These are phyloP conservation scores for Mucor lusitanicus DNA, from an alignment of 371 early-diverging fungal genomes.

Conservation along the genomic window DNA sequence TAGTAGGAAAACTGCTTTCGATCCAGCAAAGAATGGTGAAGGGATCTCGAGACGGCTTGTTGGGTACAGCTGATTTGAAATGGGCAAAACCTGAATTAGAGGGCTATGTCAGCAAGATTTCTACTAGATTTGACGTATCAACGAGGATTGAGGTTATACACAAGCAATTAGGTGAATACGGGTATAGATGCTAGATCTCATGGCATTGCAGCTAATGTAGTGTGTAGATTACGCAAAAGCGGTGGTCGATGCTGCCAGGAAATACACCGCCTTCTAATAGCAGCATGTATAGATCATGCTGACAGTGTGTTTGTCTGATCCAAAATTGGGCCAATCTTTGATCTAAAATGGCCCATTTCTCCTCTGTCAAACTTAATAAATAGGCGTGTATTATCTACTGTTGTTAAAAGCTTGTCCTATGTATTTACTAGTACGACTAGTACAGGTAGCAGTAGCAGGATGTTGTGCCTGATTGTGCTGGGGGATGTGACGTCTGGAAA, in stretches of 20 bases:
- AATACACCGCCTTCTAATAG: not conserved
- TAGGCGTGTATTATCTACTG: too few species aligned
- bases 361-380: not conserved
- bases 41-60: slow-evolving; percentile 22
- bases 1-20: not conserved
- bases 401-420: not conserved
- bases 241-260: not conserved
- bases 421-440: too few species aligned
- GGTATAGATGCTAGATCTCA: not conserved
- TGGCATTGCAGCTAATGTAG: not conserved
- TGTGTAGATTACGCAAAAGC: not conserved
- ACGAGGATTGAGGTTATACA: not conserved
- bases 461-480: not conserved
- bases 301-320: too few species aligned
- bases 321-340: too few species aligned
- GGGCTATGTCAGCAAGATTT: not conserved
- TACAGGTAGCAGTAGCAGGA: not conserved
- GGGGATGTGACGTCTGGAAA: not conserved
- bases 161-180: not conserved
- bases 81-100: slow-evolving; percentile 23
- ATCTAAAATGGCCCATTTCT: too few species aligned
- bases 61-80: slow-evolving; percentile 29
- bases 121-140: not conserved
- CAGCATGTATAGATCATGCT: too few species aligned
- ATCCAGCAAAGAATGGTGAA: slow-evolving; percentile 1